A percentile compares a stretch with the other conserved stretches of the same genome.
Conservation (phyloP, 1,284 basidiomycete species). For the Microstroma glucosiphilum region DNA sequence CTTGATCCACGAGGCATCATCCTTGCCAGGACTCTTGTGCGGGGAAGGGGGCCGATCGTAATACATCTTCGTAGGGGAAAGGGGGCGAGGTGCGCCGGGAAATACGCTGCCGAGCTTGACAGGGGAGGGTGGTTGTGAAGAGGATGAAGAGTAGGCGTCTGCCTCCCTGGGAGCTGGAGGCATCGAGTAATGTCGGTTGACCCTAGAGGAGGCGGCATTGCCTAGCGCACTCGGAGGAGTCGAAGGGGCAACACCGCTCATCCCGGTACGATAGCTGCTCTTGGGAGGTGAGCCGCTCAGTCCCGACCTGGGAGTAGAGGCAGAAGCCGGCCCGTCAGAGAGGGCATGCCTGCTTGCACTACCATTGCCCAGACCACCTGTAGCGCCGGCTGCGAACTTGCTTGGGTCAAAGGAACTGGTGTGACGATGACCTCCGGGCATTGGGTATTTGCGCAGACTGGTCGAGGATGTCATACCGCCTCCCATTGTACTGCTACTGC, state of each 20-base stretch:
- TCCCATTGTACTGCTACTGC: conserved; percentile 1
- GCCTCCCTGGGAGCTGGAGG: conserved; percentile 30
- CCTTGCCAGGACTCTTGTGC: conserved; percentile 19
- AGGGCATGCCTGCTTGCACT: conserved; percentile 12
- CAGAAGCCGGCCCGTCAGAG: conserved; percentile 10
- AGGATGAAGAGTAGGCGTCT: conserved; percentile 21
- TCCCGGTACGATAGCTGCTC: too few relatives aligned
- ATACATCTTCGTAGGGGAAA: conserved; percentile 14
- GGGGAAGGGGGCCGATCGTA: conserved; percentile 23
- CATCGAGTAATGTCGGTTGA: conserved; percentile 35
- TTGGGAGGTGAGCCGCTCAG: too few relatives aligned
- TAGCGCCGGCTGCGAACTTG: conserved; percentile 23
- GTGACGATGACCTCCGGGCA: conserved; percentile 30
- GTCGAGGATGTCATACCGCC: conserved; percentile 5
- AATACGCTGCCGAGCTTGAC: conserved; percentile 14
- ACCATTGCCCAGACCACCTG: conserved; percentile 15
- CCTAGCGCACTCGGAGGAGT: conserved; percentile 11
- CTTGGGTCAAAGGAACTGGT: conserved; percentile 34
- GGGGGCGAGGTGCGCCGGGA: conserved; percentile 1
- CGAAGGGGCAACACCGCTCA: too few relatives aligned
- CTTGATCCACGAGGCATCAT: conserved; percentile 34
- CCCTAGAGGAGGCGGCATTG: conserved; percentile 21
- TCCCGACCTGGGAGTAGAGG: conserved; percentile 7
- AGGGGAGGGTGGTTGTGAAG: conserved; percentile 18
- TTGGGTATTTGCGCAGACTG: conserved; percentile 26